Evolutionary conservation across 129 eudicot genomes (phyloP).

Genomic region (Flaveria brownii): DNA sequence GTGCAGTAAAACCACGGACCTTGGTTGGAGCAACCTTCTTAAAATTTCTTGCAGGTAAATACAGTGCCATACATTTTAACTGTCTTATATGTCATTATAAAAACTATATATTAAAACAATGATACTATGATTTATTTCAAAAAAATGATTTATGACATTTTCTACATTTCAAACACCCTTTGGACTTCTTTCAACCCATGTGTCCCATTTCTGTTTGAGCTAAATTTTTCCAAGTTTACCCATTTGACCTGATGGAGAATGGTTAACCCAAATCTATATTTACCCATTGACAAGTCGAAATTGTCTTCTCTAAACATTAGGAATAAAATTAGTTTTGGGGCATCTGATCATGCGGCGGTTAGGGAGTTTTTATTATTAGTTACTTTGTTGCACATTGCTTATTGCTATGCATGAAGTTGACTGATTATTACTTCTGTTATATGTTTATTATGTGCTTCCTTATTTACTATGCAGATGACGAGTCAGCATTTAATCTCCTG

Average conservation of each 20-base stretch:
- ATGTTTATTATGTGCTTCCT: not conserved
- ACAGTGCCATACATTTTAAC: not conserved
- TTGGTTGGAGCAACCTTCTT: conserved; percentile 89
- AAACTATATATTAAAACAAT: not conserved
- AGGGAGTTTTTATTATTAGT: not conserved
- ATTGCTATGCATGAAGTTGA: not conserved
- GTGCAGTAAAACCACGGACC: conserved; percentile 81
- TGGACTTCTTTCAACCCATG: not conserved
- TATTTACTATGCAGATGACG: conserved; percentile 57
- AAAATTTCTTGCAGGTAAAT: conserved; percentile 84
- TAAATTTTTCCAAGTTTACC: not conserved
- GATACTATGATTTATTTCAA: not conserved
- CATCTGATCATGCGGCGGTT: not conserved
- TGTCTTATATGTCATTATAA: not conserved
- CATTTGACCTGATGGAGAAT: not conserved
- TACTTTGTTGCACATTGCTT: no score
- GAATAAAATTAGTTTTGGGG: not conserved
- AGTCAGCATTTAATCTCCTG: conserved; percentile 80
- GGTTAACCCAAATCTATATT: not conserved
- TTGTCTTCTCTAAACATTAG: not conserved
- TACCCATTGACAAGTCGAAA: not conserved
- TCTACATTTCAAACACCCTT: not conserved
- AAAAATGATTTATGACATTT: not conserved
- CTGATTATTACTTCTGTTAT: not conserved
- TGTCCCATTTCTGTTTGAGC: not conserved